A percentile compares a stretch with the other conserved stretches of the same genome.
Conservation (phyloP, 305 asterid species). For the Plantago lanceolata region DNA sequence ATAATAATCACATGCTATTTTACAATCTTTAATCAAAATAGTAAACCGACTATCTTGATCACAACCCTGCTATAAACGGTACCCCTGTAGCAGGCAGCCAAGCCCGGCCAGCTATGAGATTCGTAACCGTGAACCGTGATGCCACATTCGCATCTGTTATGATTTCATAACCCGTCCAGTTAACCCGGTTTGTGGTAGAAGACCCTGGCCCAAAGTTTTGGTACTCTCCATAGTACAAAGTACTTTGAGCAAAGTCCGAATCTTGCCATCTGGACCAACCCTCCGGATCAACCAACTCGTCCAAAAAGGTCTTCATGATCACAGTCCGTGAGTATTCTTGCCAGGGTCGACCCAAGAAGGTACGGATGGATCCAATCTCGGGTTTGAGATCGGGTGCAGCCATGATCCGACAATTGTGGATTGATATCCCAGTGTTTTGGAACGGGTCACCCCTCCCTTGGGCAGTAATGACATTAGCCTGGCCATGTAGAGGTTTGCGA, state of each 20-base stretch:
- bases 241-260: slow-evolving; percentile 50
- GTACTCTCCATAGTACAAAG: slow-evolving; percentile 80
- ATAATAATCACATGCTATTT: slow-evolving; percentile 11
- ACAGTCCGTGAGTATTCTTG: slow-evolving; percentile 72
- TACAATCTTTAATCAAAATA: neutral
- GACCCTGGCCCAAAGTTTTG: slow-evolving; percentile 59
- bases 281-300: slow-evolving; percentile 38
- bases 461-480: slow-evolving; percentile 70
- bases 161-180: slow-evolving; percentile 72
- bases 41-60: slow-evolving; percentile 18
- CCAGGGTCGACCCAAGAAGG: slow-evolving; percentile 85
- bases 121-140: slow-evolving; percentile 54
- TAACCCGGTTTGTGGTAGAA: slow-evolving; percentile 47
- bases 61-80: slow-evolving; percentile 69
- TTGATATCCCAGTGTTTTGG: slow-evolving; percentile 82
- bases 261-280: slow-evolving; percentile 73
- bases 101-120: slow-evolving; percentile 67
- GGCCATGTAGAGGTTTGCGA: slow-evolving; percentile 60
- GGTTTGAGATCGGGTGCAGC: slow-evolving; percentile 70
- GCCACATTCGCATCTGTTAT: slow-evolving; percentile 50
- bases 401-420: slow-evolving; percentile 59
- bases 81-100: slow-evolving; percentile 87
- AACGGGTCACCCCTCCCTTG: slow-evolving; percentile 86
- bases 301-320: slow-evolving; percentile 54
- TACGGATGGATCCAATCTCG: slow-evolving; percentile 33